Base-by-base conservation (phyloP, 2,329 filamentous ascomycete species). In the Phaeosphaeriaceae sp. region DNA sequence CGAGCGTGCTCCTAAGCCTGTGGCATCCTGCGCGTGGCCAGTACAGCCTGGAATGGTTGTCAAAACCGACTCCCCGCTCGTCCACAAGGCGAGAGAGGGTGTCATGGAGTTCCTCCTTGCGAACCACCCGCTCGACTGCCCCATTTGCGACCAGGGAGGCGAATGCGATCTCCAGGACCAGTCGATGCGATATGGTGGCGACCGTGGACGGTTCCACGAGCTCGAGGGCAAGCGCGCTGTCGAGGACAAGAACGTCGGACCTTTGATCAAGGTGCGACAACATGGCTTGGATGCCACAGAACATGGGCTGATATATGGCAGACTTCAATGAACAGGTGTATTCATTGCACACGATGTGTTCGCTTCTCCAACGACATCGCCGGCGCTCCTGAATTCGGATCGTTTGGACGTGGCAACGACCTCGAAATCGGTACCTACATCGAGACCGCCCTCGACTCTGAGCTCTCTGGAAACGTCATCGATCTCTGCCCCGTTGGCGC, bases 311-410 rank as follows among this genome's bases (percentile, higher is more conserved):
- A 81, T 62, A 44, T 17, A 44, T 13, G 33, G 4, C 60, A 84
- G 88, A 99, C 95, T 3, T 99, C 95, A 50, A 99, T 99, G 95
- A 99, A 99, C 86, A 88, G 95, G 78, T 99, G 95, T 81, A 99
- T 99, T 74, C 95, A 99, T 84, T 99, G 95, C 85, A 99, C 95
- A 64, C 89, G 95, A 74, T 99, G 95, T 81, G 88, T 99, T 70
- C 93, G 95, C 76, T 99, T 99, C 81, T 91, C 95, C 77, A 99
- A 98, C 81, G 95, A 99, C 74, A 86, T 99, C 73, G 95, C 95
- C 62, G 95, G 95, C 73, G 95, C 95, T 60, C 93, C 95, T 36
- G 95, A 99, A 80, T 86, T 99, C 72, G 95, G 95, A 69, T 96
- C 93, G 36, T 91, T 91, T 27, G 95, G 95, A 75, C 91, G 95